Base-by-base conservation (phyloP, 768 basidiomycete genomes). In the Leucogyrophana mollusca region DNA sequence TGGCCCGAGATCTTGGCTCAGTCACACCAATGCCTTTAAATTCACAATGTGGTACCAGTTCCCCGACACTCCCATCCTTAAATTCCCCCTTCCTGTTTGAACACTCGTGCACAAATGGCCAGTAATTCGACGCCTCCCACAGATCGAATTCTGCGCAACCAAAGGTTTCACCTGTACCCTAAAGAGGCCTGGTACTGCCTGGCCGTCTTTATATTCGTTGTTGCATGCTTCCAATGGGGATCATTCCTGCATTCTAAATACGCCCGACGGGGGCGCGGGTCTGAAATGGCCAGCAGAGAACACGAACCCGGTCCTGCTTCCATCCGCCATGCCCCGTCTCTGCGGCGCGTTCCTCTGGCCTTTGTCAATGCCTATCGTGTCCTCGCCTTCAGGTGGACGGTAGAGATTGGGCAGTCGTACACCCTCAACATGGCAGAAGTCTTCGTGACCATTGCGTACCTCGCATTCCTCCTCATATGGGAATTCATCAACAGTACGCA, bases 391-490 rank as follows among this genome's bases (percentile, higher is more conserved):
- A 64, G 75, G 17, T 60, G 55, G 40, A 60, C 60, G 4, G 36
- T 73, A 7, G 58, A 64, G n/a, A 47, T 77, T 27, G 46, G 57
- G 0, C 22, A 42, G 14, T 65, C 65, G 4, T 71, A 71, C 48
- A 58, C 60, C 9, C 56, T 73, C 45, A 76, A 72, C 44, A 32
- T 76, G 8, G 64, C 68, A 9, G 77, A 79, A 49, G 50, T 75
- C 5, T 51, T 67, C 9, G 56, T 72, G 34, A 64, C 66, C 16
- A 43, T 60, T 6, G 66, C 54, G 18, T 78, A 78, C 40, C 60
- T 71, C 9, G 63, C 55, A 3, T 47, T 66, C 0, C 49, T 77
- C 6, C 53, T 78, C 34, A 58, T 61, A 3, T 72, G 64, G 60
- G 58, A 56, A 1, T 65, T 69, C 40, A 51, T 66, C 11, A 70